A percentile compares a stretch with the other conserved stretches of the same genome.
These are phyloP conservation scores for Pichia thaimueangensis DNA, from an alignment of 805 yeast genomes.

Conservation along the genomic window DNA sequence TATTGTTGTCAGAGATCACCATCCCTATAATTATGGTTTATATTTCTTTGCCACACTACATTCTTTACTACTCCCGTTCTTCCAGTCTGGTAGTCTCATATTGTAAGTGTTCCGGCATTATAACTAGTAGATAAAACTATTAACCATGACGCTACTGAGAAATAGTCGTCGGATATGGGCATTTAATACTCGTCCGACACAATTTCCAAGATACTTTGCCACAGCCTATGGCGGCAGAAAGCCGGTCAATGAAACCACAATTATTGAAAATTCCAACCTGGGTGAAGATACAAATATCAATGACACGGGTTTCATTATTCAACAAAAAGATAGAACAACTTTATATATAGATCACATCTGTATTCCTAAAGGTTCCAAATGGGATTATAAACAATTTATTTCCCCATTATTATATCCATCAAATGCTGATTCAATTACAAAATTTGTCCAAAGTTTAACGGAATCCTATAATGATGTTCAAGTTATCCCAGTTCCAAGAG, in stretches of 20 bases:
- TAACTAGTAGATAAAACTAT: too few relatives aligned
- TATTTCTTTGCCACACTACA: too few relatives aligned
- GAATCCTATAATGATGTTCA: constrained; percentile 36
- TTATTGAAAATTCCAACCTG: constrained; percentile 35
- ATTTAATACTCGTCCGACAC: too few relatives aligned
- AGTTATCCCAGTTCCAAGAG: constrained; percentile 66
- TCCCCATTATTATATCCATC: constrained; percentile 34
- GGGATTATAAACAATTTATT: constrained; percentile 42
- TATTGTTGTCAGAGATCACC: too few relatives aligned
- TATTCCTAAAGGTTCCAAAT: constrained; percentile 35
- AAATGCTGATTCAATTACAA: constrained; percentile 31
- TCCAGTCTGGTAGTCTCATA: too few relatives aligned
- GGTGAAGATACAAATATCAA: constrained; percentile 52
- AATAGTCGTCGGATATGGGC: too few relatives aligned
- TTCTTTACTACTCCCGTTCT: too few relatives aligned
- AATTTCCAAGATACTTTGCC: too few relatives aligned
- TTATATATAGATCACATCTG: constrained; percentile 52
- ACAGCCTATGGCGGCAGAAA: constrained; percentile 5
- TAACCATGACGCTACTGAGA: too few relatives aligned
- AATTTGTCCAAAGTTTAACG: constrained; percentile 30
- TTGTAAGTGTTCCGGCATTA: too few relatives aligned
- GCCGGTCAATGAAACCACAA: constrained; percentile 24
- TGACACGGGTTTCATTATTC: constrained; percentile 52
- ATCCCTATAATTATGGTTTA: too few relatives aligned
- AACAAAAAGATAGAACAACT: constrained; percentile 42